Base-by-base conservation (phyloP, 2,329 filamentous ascomycete species). In the Domatiomyces catenatus region DNA sequence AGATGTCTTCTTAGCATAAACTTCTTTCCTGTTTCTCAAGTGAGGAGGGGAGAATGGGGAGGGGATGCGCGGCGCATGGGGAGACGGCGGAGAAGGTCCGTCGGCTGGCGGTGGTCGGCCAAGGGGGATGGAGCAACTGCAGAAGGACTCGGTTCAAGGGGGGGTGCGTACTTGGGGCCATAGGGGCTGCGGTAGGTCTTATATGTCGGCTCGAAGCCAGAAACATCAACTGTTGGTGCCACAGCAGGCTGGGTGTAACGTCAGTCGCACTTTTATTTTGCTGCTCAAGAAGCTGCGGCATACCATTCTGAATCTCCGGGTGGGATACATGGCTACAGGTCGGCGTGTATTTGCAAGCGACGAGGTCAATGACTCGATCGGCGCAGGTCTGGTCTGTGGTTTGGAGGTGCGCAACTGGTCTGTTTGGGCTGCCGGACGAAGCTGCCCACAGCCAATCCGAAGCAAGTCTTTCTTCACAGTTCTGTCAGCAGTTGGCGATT, bases 151-250 rank as follows among this genome's bases (percentile, higher is more conserved):
- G 20, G n/a, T 10, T 6, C 7, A 18, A 28, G 45, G 69, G 69
- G 76, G 76, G 61, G 74, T 78, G 56, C 42, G 65, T 71, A 81
- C 76, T 75, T 71, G 54, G 77, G 77, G 50, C 73, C 76, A 62
- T 74, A 79, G 51, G 72, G 73, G 63, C 74, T 77, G 65, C 70
- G 66, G 66, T 75, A 79, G 54, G 72, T 69, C 62, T 71, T 65
- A 65, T 60, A 60, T 12, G 56, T 60, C 22, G 56, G 56, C 46
- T 58, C 53, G 19, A 52, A 52, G 15, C 50, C 51, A 48, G 55
- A 58, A n/a, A 53, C 53, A 8, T 49, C 48, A 22, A 59, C 50
- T 12, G 54, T 39, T 15, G 32, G 15, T 15, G 10, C 7, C 32
- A 12, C 12, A 2, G 32, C 32, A 15, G 32, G 32, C 32, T 39